Evolutionary conservation across 75 land plant species (phyloP).

Genomic region (Cryptomeria japonica): DNA sequence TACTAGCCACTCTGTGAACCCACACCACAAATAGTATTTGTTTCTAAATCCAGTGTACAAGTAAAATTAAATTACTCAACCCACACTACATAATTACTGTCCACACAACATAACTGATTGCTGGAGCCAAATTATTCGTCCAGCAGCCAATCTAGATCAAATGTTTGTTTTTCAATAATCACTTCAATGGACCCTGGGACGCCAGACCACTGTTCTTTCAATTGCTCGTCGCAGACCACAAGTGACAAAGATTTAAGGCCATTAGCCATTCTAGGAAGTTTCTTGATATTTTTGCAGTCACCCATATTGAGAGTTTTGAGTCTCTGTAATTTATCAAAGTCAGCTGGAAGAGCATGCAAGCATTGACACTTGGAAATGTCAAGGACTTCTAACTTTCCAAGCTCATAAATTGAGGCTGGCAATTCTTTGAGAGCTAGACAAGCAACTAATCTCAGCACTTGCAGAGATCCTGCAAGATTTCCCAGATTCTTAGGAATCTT

Average conservation of each 20-base stretch:
- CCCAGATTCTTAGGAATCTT: conserved; percentile 45
- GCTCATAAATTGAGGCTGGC: conserved; percentile 33
- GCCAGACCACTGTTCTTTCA: neutral
- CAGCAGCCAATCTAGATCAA: conserved; percentile 51
- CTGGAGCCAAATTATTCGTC: conserved; percentile 9
- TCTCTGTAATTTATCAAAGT: conserved; percentile 23
- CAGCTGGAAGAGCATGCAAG: conserved; percentile 45
- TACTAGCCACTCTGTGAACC: too few relatives aligned
- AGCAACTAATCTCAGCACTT: conserved; percentile 35
- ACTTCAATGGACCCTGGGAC: conserved; percentile 13
- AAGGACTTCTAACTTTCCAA: conserved; percentile 37
- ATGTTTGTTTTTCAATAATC: conserved; percentile 36
- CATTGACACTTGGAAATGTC: conserved; percentile 54
- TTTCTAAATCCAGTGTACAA: too few relatives aligned
- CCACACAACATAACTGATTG: neutral
- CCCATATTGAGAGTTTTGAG: conserved; percentile 64
- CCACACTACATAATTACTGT: too few relatives aligned
- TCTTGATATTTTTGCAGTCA: conserved; percentile 39
- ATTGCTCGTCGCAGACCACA: conserved; percentile 59
- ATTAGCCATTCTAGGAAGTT: conserved; percentile 27
- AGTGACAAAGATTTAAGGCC: conserved; percentile 22
- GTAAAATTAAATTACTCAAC: too few relatives aligned
- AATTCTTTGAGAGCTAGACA: conserved; percentile 43
- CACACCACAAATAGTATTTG: too few relatives aligned
- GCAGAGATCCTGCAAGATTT: conserved; percentile 20